Evolutionary conservation across 495 filamentous ascomycete species (phyloP), one percentile per base, ranked within the genome.

Genomic region (Tuber aestivum): DNA sequence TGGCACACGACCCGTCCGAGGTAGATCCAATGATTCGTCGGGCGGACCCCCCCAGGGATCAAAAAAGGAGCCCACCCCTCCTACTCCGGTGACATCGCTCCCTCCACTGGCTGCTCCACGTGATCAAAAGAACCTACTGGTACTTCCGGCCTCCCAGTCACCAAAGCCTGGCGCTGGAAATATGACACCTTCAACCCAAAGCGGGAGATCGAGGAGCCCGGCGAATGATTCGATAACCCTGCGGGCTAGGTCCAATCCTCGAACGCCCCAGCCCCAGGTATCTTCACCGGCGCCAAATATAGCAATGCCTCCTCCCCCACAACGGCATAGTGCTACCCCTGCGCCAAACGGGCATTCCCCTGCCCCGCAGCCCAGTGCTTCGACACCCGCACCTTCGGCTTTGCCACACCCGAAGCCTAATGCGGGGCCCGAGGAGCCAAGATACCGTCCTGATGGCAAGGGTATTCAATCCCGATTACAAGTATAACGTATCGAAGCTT

Each of bases 401-500:
- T 40, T 41, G 68, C 68, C 71, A 69, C 41, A 65, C 41, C 72
- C 76, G 61, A 81, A 82, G 75, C 56, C 79, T 41, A 45, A 76
- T 41, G 4, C 75, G 82, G 84, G 82, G 71, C 80, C 75, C 69
- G 72, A 82, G 32, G 81, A 82, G 71, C 77, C 82, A 56, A 79
- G 75, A 32, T 79, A 77, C 83, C 75, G 79, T 79, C 56, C 87
- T 80, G 80, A 83, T 74, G 82, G 84, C 80, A 74, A 81, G 72
- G 76, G 82, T 78, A 80, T 73, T 65, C 78, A 75, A 40, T 78
- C 79, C 32, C 68, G 56, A 14, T 78, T 70, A 16, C 71, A 70
- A 76, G 68, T 74, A 68, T 74, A 81, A 75, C 7, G 44, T 81
- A 50, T 72, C 70, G 12, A 78, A 82, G 14, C 81, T 82, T n/a